phyloP scores from a whole-genome alignment of 83 land plant genomes.

The Picea abies region DNA sequence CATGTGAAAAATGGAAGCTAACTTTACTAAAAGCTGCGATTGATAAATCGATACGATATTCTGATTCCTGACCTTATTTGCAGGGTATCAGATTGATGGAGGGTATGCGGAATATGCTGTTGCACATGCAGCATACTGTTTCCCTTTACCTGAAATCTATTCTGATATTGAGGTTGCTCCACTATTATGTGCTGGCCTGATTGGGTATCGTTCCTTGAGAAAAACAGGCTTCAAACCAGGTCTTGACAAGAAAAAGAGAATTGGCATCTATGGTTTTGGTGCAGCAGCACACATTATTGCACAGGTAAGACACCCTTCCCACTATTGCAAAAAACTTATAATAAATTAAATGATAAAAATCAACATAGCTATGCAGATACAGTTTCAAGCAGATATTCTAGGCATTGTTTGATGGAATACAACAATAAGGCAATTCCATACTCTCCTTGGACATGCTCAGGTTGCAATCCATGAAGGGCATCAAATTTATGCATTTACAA shows the following conservation, averaged over 20 bases:
- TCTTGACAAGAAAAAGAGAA: conserved; percentile 17
- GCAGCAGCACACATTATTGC: conserved; percentile 28
- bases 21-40: not conserved
- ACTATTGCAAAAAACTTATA: not conserved
- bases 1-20: not conserved
- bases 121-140: conserved; percentile 26
- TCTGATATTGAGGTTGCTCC: conserved; percentile 28
- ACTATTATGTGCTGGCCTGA: conserved; percentile 25
- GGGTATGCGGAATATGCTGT: conserved; percentile 29
- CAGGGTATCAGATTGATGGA: conserved; percentile 36
- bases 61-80: not conserved
- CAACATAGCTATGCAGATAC: not conserved
- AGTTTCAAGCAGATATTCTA: not conserved
- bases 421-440: not conserved
- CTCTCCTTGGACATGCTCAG: conserved; percentile 10
- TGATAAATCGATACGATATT: not conserved
- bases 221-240: conserved; percentile 26
- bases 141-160: conserved; percentile 20
- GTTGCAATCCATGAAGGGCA: conserved; percentile 34
- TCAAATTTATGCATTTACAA: conserved; percentile 26
- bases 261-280: conserved; percentile 29
- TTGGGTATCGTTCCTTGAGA: conserved; percentile 24
- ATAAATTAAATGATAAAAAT: not conserved
- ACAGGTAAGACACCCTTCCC: conserved; percentile 12
- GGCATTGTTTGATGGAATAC: not conserved